Evolutionary conservation across 2,329 filamentous ascomycete genomes (phyloP).

Genomic region (Pseudocercospora musae): DNA sequence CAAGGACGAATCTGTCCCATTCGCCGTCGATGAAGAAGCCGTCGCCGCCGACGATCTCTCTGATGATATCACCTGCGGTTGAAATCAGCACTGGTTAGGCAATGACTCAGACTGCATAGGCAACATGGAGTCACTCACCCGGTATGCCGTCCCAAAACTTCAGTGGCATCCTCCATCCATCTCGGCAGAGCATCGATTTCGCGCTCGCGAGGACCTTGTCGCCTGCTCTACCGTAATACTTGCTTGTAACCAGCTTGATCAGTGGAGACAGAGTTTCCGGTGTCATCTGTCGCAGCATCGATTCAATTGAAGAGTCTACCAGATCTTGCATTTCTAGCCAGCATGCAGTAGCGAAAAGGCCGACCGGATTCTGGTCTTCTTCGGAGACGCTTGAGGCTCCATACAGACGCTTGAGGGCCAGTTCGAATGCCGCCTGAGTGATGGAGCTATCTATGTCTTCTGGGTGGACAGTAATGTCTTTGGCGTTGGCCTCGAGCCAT

Average conservation of each 20-base stretch:
- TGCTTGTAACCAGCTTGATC: conserved; percentile 53
- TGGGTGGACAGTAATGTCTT: conserved; percentile 52
- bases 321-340: conserved; percentile 59
- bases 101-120: background rate
- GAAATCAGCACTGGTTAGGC: background rate
- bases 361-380: conserved; percentile 52
- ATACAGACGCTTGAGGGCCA: conserved; percentile 55
- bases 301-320: conserved; percentile 52
- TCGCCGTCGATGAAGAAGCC: conserved; percentile 58
- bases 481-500: conserved; percentile 54
- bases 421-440: conserved; percentile 52
- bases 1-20: conserved; percentile 57
- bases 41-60: conserved; percentile 58
- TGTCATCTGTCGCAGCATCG: conserved; percentile 55
- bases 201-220: conserved; percentile 55
- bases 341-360: conserved; percentile 55
- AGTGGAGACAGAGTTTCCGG: conserved; percentile 48
- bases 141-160: conserved; percentile 57
- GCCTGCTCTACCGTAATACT: conserved; percentile 55
- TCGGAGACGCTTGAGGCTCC: conserved; percentile 49
- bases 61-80: conserved; percentile 47
- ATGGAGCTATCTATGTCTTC: conserved; percentile 55
- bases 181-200: conserved; percentile 57
- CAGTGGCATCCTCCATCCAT: conserved; percentile 56
- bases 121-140: conserved; percentile 22